Percentiles rank a stretch among this genome's conserved stretches.
Evolutionary conservation across 352 stramenopile genomes (phyloP).

Genomic region (Phytophthora citrophthora): DNA sequence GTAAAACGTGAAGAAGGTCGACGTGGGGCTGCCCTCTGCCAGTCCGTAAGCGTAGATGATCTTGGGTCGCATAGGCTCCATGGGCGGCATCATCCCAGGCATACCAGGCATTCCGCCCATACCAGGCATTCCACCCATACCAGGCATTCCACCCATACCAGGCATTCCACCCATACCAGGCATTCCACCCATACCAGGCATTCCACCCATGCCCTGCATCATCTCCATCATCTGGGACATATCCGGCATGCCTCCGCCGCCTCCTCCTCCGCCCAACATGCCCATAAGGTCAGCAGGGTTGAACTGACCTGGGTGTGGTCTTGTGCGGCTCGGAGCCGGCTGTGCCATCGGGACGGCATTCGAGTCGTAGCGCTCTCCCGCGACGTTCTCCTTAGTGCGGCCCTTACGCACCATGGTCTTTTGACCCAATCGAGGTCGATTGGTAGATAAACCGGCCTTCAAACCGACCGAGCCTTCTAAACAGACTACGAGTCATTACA

Average conservation of each 20-base stretch:
- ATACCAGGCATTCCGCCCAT: slow-evolving; percentile 59
- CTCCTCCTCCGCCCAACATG: slow-evolving; percentile 43
- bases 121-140: slow-evolving; percentile 37
- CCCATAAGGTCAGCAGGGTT: slow-evolving; percentile 70
- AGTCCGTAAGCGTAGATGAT: slow-evolving; percentile 75
- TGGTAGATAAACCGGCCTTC: too few species aligned
- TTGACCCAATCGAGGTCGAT: too few species aligned
- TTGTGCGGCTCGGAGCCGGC: slow-evolving; percentile 31
- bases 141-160: slow-evolving; percentile 44
- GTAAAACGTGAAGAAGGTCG: slow-evolving; percentile 82
- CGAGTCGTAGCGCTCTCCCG: slow-evolving; percentile 85
- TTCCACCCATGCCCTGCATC: slow-evolving; percentile 57
- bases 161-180: slow-evolving; percentile 47
- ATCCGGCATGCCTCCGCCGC: slow-evolving; percentile 50
- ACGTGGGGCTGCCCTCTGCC: slow-evolving; percentile 56
- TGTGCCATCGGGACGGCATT: slow-evolving; percentile 63
- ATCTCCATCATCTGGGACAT: slow-evolving; percentile 72
- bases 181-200: slow-evolving; percentile 54
- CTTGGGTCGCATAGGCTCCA: slow-evolving; percentile 64
- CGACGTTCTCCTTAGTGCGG: slow-evolving; percentile 74
- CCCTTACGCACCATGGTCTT: slow-evolving; percentile 75
- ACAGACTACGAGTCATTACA: too few species aligned
- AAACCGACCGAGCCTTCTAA: too few species aligned
- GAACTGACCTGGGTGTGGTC: slow-evolving; percentile 40
- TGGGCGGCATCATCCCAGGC: slow-evolving; percentile 48